Percentiles rank a stretch among this genome's conserved stretches.
These are phyloP conservation scores for Microbotryomycetes sp. DNA, from an alignment of 1,284 basidiomycete species.

Conservation along the genomic window DNA sequence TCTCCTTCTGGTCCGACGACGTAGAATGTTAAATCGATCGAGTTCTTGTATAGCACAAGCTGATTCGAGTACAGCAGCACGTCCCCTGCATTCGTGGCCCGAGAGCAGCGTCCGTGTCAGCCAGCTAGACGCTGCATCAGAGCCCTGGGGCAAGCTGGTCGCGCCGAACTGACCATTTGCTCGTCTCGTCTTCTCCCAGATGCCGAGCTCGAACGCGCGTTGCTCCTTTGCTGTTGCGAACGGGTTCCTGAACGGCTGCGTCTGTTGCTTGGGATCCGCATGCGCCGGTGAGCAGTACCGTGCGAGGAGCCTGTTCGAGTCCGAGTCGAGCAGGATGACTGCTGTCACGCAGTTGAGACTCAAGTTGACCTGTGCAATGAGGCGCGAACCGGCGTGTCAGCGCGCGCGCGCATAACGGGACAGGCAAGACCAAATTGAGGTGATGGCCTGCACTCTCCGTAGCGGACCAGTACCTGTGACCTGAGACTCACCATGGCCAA, in stretches of 20 bases:
- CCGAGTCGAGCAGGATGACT: conserved; percentile 85
- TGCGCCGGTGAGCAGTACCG: conserved; percentile 85
- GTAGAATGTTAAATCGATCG: conserved; percentile 92
- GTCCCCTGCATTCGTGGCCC: conserved; percentile 55
- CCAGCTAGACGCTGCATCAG: neutral
- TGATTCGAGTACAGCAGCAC: conserved; percentile 89
- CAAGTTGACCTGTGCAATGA: conserved; percentile 54
- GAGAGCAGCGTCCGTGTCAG: neutral
- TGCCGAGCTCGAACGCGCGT: conserved; percentile 85
- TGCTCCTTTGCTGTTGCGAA: conserved; percentile 79
- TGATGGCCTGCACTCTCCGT: too few species aligned
- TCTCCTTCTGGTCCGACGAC: conserved; percentile 79
- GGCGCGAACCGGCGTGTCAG: neutral
- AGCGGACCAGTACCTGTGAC: too few species aligned
- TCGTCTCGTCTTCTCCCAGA: conserved; percentile 92
- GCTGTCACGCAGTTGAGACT: conserved; percentile 78
- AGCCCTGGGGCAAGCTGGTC: neutral
- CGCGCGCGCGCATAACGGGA: neutral
- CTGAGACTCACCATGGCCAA: too few species aligned
- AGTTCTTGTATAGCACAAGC: conserved; percentile 87
- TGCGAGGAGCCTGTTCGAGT: conserved; percentile 86
- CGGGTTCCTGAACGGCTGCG: conserved; percentile 18
- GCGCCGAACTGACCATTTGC: conserved; percentile 59
- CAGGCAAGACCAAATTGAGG: neutral
- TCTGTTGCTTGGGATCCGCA: conserved; percentile 40